Base-by-base conservation (phyloP, 352 stramenopile genomes). In the Phytophthora agathidicida region DNA sequence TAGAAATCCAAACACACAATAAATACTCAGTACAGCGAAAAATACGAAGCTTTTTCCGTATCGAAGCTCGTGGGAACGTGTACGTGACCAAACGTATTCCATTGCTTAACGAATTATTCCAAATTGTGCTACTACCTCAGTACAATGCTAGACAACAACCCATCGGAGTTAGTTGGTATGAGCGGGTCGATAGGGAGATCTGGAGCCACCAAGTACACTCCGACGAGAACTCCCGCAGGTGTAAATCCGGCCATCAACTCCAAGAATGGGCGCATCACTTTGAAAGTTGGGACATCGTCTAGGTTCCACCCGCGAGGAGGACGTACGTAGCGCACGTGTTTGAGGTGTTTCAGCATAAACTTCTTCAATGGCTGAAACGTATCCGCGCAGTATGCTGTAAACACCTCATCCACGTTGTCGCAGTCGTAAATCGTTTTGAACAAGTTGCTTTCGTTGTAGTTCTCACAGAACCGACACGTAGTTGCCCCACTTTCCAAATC, bases 241-340 rank as follows among this genome's bases (percentile, higher is more conserved):
- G 62, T 54, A 11, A 71, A 71, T 10, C 62, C 62, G 7, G 55
- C 62, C 22, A 71, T 67, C 19, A 71, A 26, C 22, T 71, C 62
- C 55, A 63, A 49, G 4, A 67, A 24, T n/a, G n/a, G n/a, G n/a
- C 3, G 51, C 10, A 16, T 59, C 44, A 19, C 33, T 43, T 31
- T 42, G 27, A 24, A 60, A 60, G 14, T 44, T 39, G n/a, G n/a
- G 17, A 52, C 26, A 20, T 43, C 20, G 6, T 13, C 16, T 27
- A 39, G 57, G 31, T 65, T 70, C 63, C 63, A 72, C 1, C 49
- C 56, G 0, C 57, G 57, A 32, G 24, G 28, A 4, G 63, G 63
- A 14, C 57, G 55, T 16, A 68, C 47, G 24, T 68, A 72, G 16
- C 63, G 45, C 8, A 72, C 63, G 27, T 72, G 63, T 33, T 68